A percentile compares a stretch with the other conserved stretches of the same genome.
Conservation (phyloP, 176 grass and related monocot species). For the Aegilops sharonensis region DNA sequence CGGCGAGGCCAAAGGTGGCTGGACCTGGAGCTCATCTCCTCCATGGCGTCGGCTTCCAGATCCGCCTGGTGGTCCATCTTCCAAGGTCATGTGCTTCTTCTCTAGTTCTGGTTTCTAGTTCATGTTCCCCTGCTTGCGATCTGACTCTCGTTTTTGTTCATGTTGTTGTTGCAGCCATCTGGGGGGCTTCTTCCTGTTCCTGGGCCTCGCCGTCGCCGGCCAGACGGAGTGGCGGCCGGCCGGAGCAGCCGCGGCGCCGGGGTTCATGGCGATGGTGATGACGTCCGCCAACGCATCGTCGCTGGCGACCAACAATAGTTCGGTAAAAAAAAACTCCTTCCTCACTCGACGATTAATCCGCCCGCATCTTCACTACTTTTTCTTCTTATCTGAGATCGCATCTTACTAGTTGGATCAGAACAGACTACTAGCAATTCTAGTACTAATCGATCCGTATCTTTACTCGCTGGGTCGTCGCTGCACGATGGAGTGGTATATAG, state of each 20-base stretch:
- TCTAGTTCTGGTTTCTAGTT: background rate
- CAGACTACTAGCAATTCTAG: no score
- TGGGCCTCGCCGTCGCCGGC: slow-evolving; percentile 56
- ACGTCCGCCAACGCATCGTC: slow-evolving; percentile 42
- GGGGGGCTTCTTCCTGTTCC: slow-evolving; percentile 81
- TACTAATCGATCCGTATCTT: no score
- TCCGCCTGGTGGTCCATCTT: no score
- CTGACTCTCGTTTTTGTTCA: no score
- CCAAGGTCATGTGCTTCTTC: no score
- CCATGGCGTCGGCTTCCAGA: no score
- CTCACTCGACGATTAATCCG: background rate
- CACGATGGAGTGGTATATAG: background rate
- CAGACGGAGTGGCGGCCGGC: slow-evolving; percentile 1
- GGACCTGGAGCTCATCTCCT: no score
- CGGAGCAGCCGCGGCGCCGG: slow-evolving; percentile 11
- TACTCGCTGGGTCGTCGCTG: background rate
- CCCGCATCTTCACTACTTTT: background rate
- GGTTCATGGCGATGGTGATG: slow-evolving; percentile 42
- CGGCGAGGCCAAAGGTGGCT: no score
- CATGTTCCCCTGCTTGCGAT: background rate
- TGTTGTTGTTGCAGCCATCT: slow-evolving; percentile 61
- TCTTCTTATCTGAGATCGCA: no score
- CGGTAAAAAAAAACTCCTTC: slow-evolving; percentile 31
- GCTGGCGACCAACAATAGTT: slow-evolving; percentile 30
- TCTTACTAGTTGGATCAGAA: no score